Percentiles rank a stretch among this genome's conserved stretches.
Evolutionary conservation across 495 filamentous ascomycete genomes (phyloP).

Genomic region (Penicillium robsamsonii): DNA sequence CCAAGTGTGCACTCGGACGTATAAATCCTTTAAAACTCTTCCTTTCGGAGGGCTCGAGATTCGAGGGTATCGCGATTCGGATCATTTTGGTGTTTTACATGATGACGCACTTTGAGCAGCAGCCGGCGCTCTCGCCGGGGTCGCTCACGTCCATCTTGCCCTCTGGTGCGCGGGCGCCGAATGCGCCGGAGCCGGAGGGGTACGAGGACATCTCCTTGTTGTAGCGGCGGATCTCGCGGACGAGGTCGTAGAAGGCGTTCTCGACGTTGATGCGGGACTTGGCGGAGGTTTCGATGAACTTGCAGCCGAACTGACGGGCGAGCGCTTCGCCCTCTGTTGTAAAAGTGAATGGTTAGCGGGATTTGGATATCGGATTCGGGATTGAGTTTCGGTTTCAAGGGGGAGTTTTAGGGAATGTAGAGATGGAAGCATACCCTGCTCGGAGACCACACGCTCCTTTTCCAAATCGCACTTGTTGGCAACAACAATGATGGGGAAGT

Average conservation of each 20-base stretch:
- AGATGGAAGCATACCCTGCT: conserved; percentile 66
- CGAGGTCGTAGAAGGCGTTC: conserved; percentile 96
- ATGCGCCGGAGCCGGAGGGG: conserved; percentile 60
- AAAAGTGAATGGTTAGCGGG: conserved; percentile 11
- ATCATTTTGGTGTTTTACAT: conserved; percentile 63
- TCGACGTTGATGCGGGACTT: conserved; percentile 98
- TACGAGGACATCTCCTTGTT: conserved; percentile 96
- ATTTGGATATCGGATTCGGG: background rate
- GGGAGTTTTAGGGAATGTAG: background rate
- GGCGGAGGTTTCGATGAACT: conserved; percentile 98
- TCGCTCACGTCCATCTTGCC: conserved; percentile 76
- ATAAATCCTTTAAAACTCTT: background rate
- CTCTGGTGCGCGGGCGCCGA: conserved; percentile 60
- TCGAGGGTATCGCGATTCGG: conserved; percentile 8
- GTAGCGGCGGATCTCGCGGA: conserved; percentile 94
- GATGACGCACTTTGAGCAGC: conserved; percentile 83
- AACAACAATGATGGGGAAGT: conserved; percentile 99
- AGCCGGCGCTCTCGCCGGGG: conserved; percentile 67
- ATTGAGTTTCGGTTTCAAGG: background rate
- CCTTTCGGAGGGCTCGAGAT: background rate
- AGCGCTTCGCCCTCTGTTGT: conserved; percentile 81
- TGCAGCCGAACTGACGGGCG: conserved; percentile 84
- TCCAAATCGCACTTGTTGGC: conserved; percentile 99
- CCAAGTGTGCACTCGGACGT: background rate
- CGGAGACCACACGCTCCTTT: conserved; percentile 80